phyloP scores from a whole-genome alignment of 2,329 filamentous ascomycete species.

The Epichloe scottii region DNA sequence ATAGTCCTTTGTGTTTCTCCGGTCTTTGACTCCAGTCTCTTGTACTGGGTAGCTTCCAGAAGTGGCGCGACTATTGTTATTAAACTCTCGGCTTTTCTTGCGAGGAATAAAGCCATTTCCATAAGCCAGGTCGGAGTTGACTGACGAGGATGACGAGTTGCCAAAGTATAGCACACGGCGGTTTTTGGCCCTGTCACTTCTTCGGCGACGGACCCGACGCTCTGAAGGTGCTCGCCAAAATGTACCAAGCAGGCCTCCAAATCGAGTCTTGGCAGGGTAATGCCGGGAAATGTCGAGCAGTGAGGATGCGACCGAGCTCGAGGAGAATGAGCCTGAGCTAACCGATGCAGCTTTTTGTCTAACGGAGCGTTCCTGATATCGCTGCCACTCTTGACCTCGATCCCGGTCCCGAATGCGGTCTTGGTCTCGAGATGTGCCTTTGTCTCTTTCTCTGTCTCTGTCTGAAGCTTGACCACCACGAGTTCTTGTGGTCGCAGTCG shows the following conservation, averaged over 20 bases:
- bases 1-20: background rate
- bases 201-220: slow-evolving; percentile 28
- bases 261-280: slow-evolving; percentile 31
- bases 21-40: background rate
- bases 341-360: slow-evolving; percentile 15
- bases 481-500: slow-evolving; percentile 4
- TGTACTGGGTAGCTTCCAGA: slow-evolving; percentile 1
- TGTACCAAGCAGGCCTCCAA: slow-evolving; percentile 43
- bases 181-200: slow-evolving; percentile 31
- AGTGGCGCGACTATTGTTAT: background rate
- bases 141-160: slow-evolving; percentile 54
- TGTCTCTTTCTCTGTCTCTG: background rate
- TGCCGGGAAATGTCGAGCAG: slow-evolving; percentile 54
- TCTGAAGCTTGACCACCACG: background rate
- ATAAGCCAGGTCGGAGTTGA: slow-evolving; percentile 58
- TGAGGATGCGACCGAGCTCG: slow-evolving; percentile 43
- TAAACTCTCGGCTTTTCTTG: slow-evolving; percentile 17
- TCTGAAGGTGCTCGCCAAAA: slow-evolving; percentile 54
- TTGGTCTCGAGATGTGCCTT: background rate
- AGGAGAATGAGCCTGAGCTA: slow-evolving; percentile 25
- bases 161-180: slow-evolving; percentile 44
- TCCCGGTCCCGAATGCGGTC: background rate
- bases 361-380: slow-evolving; percentile 6
- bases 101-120: slow-evolving; percentile 45
- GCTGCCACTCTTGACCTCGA: slow-evolving; percentile 1